Percentiles rank a stretch among this genome's conserved stretches.
These are phyloP conservation scores for Erysimum pusillum DNA, from an alignment of 441 rosid genomes.

Conservation along the genomic window DNA sequence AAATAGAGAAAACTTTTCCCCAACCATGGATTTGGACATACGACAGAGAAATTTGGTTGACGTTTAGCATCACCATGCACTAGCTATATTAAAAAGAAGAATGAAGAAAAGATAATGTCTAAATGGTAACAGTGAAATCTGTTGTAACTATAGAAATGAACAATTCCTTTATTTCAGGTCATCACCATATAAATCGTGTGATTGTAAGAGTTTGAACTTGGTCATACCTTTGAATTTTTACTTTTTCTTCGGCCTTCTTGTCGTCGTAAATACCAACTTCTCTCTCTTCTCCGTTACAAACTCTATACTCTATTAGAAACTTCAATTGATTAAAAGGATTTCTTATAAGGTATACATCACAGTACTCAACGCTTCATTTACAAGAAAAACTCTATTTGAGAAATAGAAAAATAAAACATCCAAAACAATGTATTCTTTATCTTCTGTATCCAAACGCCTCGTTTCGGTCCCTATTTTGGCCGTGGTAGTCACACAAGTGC, in stretches of 20 bases:
- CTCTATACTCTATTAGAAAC: conserved; percentile 5
- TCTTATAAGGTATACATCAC: conserved; percentile 8
- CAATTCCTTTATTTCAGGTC: conserved; percentile 1
- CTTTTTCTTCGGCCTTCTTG: conserved; percentile 17
- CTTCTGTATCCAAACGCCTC: not conserved
- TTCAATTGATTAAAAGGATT: not conserved
- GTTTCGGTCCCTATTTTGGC: not conserved
- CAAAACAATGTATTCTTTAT: conserved; percentile 2
- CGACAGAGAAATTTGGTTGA: no score
- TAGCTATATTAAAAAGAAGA: no score
- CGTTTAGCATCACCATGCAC: no score
- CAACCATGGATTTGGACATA: no score
- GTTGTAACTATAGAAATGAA: not conserved
- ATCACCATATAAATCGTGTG: conserved; percentile 17
- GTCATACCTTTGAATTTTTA: conserved; percentile 17
- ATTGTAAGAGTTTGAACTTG: conserved; percentile 12
- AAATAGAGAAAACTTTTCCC: no score
- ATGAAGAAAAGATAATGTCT: no score
- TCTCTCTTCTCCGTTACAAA: not conserved
- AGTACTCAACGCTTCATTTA: not conserved
- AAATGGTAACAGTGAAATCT: no score
- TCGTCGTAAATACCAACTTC: conserved; percentile 26
- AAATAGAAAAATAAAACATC: not conserved
- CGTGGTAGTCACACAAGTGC: conserved; percentile 9
- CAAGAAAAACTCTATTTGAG: no score